Percentiles rank a stretch among this genome's conserved stretches.
Conservation (phyloP, 2,329 filamentous ascomycete species). For the Pyrenophora tritici-repentis region DNA sequence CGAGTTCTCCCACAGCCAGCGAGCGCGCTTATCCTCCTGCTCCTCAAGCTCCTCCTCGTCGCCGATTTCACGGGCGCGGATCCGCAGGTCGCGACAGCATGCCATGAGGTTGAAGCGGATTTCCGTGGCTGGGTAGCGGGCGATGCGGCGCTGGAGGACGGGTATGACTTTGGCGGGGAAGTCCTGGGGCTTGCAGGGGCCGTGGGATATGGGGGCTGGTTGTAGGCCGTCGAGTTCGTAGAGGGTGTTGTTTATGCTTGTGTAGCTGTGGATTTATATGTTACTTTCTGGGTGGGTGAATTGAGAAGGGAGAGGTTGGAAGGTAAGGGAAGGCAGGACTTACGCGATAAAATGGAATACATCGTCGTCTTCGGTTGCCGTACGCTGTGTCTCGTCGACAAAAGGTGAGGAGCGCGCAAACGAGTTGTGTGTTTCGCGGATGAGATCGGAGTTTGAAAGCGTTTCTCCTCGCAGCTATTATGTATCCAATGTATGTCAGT, state of each 20-base stretch:
- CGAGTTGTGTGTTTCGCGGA: conserved; percentile 77
- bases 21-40: conserved; percentile 81
- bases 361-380: conserved; percentile 77
- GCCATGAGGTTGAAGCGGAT: conserved; percentile 96
- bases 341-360: conserved; percentile 94
- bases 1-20: conserved; percentile 95
- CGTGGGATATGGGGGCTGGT: conserved; percentile 89
- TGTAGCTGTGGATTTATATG: conserved; percentile 61
- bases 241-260: conserved; percentile 74
- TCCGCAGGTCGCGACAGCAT: conserved; percentile 82
- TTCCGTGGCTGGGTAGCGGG: conserved; percentile 81
- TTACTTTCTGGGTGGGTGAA: too few relatives aligned
- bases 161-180: conserved; percentile 83
- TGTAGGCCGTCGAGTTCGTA: conserved; percentile 97
- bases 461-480: conserved; percentile 69
- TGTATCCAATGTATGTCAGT: conserved; percentile 4
- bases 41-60: conserved; percentile 77
- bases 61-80: conserved; percentile 77
- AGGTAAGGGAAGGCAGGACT: conserved; percentile 1
- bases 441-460: conserved; percentile 67
- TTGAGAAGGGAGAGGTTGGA: neutral
- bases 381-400: conserved; percentile 82
- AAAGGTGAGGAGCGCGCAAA: conserved; percentile 90
- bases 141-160: conserved; percentile 84
- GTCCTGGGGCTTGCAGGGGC: conserved; percentile 66